A percentile compares a stretch with the other conserved stretches of the same genome.
These are phyloP conservation scores for Phytophthora vignae DNA, from an alignment of 352 stramenopile species.

Conservation along the genomic window DNA sequence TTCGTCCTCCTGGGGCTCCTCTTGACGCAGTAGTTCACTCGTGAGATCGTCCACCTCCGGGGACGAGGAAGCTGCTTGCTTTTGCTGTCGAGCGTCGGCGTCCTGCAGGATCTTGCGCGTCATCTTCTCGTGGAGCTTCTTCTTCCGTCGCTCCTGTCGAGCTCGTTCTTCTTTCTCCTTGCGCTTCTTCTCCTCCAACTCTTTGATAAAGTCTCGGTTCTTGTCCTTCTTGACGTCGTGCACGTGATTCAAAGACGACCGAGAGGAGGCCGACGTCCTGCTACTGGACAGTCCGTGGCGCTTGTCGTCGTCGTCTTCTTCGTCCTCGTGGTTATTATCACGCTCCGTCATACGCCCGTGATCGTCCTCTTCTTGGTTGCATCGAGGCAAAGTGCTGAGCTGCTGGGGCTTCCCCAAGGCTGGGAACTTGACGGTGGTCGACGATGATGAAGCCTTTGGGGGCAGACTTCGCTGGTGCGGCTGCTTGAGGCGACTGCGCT, in stretches of 20 bases:
- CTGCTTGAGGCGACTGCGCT: slow-evolving; percentile 38
- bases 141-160: slow-evolving; percentile 54
- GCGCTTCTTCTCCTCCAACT: slow-evolving; percentile 76
- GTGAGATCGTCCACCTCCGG: slow-evolving; percentile 35
- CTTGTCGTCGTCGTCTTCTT: slow-evolving; percentile 37
- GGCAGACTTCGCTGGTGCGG: slow-evolving; percentile 23
- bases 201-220: slow-evolving; percentile 74
- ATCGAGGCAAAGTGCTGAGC: slow-evolving; percentile 7
- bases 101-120: slow-evolving; percentile 62
- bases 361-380: slow-evolving; percentile 48
- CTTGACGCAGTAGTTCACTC: slow-evolving; percentile 1
- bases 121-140: slow-evolving; percentile 70
- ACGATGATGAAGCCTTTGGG: slow-evolving; percentile 20
- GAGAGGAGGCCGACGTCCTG: slow-evolving; percentile 22
- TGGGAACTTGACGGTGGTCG: slow-evolving; percentile 44
- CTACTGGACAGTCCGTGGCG: slow-evolving; percentile 25
- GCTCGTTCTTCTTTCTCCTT: slow-evolving; percentile 65
- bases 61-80: slow-evolving; percentile 17
- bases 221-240: slow-evolving; percentile 43
- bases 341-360: slow-evolving; percentile 4
- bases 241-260: slow-evolving; percentile 15
- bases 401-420: slow-evolving; percentile 45
- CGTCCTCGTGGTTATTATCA: slow-evolving; percentile 26
- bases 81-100: slow-evolving; percentile 39
- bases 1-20: slow-evolving; percentile 33